These are phyloP conservation scores for Syncephalis plumigaleata DNA, from an alignment of 371 early-diverging fungal species.

Conservation along the genomic window DNA sequence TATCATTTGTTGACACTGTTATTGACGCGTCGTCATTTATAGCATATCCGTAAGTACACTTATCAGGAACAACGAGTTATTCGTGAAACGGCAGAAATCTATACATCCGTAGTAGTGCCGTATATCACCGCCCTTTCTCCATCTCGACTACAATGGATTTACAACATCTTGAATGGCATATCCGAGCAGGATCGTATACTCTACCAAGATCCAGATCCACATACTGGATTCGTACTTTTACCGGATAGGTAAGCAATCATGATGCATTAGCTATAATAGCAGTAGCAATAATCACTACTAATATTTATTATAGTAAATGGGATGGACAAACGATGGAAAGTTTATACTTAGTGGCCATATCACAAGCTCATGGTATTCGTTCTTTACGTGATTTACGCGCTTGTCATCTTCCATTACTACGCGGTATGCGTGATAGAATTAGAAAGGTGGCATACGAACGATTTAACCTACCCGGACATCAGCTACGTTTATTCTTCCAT, in stretches of 20 bases:
- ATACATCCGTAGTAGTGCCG: constrained; percentile 24
- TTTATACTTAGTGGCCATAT: constrained; percentile 50
- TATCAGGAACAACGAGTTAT: constrained; percentile 33
- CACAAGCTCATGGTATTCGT: constrained; percentile 25
- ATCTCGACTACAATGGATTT: constrained; percentile 54
- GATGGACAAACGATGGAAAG: constrained; percentile 32
- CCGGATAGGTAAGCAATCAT: constrained; percentile 40
- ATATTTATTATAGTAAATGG: constrained; percentile 35
- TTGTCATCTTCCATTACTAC: constrained; percentile 41
- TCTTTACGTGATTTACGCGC: constrained; percentile 43
- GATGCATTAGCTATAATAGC: background rate
- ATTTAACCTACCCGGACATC: constrained; percentile 18
- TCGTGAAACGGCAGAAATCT: constrained; percentile 32
- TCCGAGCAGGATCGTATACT: constrained; percentile 48
- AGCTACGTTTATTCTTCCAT: constrained; percentile 59
- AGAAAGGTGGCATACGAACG: constrained; percentile 22
- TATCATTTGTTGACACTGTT: background rate
- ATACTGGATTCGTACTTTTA: constrained; percentile 49
- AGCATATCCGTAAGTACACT: constrained; percentile 58
- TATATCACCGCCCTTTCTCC: constrained; percentile 42
- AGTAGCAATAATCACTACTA: background rate
- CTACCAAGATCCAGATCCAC: constrained; percentile 24
- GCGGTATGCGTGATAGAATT: constrained; percentile 29
- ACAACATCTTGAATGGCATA: constrained; percentile 49
- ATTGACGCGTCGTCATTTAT: background rate